Evolutionary conservation across 192 early-diverging fungal species (phyloP).

Genomic region (Gryganskiella cystojenkinii): DNA sequence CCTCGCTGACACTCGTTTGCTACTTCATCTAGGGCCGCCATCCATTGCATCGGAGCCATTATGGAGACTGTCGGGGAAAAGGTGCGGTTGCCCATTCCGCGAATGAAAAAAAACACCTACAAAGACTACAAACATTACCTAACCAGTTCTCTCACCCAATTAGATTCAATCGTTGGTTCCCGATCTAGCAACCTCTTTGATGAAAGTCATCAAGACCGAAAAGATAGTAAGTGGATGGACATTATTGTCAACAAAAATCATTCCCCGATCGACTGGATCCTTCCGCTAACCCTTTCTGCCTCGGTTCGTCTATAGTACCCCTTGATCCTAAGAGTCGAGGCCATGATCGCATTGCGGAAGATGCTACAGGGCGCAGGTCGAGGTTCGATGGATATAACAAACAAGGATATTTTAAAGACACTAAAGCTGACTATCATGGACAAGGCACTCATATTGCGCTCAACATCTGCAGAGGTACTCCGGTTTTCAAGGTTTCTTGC

Average conservation of each 20-base stretch:
- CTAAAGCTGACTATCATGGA: slow-evolving; percentile 74
- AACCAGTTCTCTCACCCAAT: neutral
- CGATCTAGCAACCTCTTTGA: slow-evolving; percentile 68
- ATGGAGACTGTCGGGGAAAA: slow-evolving; percentile 82
- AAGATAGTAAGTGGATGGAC: slow-evolving; percentile 63
- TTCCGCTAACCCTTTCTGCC: neutral
- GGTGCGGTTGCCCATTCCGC: slow-evolving; percentile 51
- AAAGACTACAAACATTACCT: neutral
- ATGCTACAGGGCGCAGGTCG: slow-evolving; percentile 81
- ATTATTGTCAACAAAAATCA: too few species aligned
- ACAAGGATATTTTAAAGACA: slow-evolving; percentile 78
- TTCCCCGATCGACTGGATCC: neutral
- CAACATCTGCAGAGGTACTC: slow-evolving; percentile 76
- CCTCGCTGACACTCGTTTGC: neutral
- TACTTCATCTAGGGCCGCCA: slow-evolving; percentile 67
- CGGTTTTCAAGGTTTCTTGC: too few species aligned
- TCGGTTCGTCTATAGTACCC: slow-evolving; percentile 44
- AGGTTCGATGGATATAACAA: slow-evolving; percentile 71
- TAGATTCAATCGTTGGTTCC: slow-evolving; percentile 75
- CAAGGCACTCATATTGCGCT: slow-evolving; percentile 76
- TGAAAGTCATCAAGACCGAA: slow-evolving; percentile 73
- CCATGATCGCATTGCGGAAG: slow-evolving; percentile 69
- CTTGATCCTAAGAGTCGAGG: slow-evolving; percentile 73
- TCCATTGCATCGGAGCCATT: slow-evolving; percentile 80
- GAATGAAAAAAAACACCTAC: neutral